phyloP scores from a whole-genome alignment of 1,139 yeast genomes.

The Yamadazyma pseudoaaseri region DNA sequence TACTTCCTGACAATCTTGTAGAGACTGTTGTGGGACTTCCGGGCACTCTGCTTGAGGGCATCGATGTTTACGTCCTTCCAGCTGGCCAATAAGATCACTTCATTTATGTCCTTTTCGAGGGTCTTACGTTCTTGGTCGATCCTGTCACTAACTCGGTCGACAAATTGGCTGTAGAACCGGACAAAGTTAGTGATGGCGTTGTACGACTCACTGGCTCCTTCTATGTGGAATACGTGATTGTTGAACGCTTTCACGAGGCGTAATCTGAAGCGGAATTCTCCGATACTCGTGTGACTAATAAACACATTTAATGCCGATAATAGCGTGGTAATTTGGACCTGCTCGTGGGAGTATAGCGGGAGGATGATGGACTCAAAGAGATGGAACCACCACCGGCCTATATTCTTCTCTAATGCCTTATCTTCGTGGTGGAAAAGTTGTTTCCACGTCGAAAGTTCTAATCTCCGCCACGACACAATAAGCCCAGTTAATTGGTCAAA shows the following conservation, averaged over 20 bases:
- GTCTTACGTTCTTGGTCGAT: slow-evolving; percentile 47
- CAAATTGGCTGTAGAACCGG: slow-evolving; percentile 66
- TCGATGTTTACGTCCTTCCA: slow-evolving; percentile 97
- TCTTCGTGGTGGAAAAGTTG: slow-evolving; percentile 72
- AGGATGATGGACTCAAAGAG: slow-evolving; percentile 73
- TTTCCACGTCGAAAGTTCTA: slow-evolving; percentile 87
- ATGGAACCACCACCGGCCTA: slow-evolving; percentile 91
- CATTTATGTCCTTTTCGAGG: slow-evolving; percentile 77
- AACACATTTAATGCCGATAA: slow-evolving; percentile 75
- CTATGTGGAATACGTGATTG: slow-evolving; percentile 38
- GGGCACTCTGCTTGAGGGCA: slow-evolving; percentile 91
- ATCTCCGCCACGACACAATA: slow-evolving; percentile 86
- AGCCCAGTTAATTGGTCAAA: slow-evolving; percentile 60
- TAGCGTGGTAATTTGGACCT: slow-evolving; percentile 32
- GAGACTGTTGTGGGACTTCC: slow-evolving; percentile 78
- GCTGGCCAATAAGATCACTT: slow-evolving; percentile 83
- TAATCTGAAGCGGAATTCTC: slow-evolving; percentile 66
- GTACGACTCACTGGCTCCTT: slow-evolving; percentile 19
- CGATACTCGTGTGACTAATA: slow-evolving; percentile 71
- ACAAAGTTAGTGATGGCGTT: slow-evolving; percentile 62
- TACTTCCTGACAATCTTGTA: slow-evolving; percentile 85
- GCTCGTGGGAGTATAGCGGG: slow-evolving; percentile 38
- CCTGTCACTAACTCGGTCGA: slow-evolving; percentile 42
- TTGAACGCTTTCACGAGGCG: slow-evolving; percentile 61
- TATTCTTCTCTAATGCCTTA: slow-evolving; percentile 39